Percentiles rank a stretch among this genome's conserved stretches.
Evolutionary conservation across 257 asterid species (phyloP).

Genomic region (Ligustrum vulgare): DNA sequence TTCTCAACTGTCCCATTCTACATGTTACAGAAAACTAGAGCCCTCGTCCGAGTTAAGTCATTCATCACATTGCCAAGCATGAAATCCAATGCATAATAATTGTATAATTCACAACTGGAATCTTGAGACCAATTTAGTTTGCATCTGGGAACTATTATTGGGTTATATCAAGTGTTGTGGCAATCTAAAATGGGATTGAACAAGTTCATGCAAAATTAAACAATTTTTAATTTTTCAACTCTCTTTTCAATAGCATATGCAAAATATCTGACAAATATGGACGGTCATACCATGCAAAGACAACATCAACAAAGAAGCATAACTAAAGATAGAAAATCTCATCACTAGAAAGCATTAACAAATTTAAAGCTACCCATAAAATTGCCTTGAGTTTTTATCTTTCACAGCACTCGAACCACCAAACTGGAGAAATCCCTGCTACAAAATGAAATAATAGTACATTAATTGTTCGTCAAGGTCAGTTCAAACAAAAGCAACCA

Average conservation of each 20-base stretch:
- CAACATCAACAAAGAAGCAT: slow-evolving; percentile 15
- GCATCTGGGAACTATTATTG: background rate
- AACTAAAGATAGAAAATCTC: slow-evolving; percentile 25
- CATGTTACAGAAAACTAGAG: no score
- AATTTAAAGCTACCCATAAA: slow-evolving; percentile 11
- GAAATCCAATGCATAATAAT: no score
- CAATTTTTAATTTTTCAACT: background rate
- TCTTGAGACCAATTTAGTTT: background rate
- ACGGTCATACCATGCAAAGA: background rate
- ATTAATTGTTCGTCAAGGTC: background rate
- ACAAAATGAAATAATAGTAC: slow-evolving; percentile 12
- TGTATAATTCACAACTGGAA: background rate
- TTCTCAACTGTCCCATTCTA: no score
- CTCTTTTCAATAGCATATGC: background rate
- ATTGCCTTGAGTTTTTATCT: slow-evolving; percentile 11
- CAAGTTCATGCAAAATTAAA: background rate
- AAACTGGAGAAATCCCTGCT: slow-evolving; percentile 23
- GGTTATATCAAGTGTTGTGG: background rate
- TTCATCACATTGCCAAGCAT: no score
- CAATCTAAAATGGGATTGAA: background rate
- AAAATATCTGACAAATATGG: slow-evolving; percentile 13
- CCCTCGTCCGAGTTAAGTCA: no score
- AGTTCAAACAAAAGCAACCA: background rate
- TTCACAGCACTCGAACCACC: slow-evolving; percentile 20
- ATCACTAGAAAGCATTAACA: slow-evolving; percentile 26